Evolutionary conservation across 495 filamentous ascomycete species (phyloP), one percentile per base, ranked within the genome.

Genomic region (Platismatia glauca): DNA sequence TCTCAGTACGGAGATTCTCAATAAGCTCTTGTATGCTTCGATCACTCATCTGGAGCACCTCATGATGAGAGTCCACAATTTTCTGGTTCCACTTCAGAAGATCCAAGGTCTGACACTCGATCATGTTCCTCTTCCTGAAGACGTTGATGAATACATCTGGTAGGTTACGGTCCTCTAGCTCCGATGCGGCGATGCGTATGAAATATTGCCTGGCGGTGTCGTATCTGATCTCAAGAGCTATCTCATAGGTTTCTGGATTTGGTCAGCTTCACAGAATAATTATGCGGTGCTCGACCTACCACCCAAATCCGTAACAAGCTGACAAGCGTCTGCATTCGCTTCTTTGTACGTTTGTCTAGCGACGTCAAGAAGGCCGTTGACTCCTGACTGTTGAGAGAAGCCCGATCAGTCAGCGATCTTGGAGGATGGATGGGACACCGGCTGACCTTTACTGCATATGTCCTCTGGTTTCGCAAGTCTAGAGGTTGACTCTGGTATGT

Each of bases 391-490:
- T 22, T 16, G 52, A 8, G 41, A 33, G 20, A 18, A n/a, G 27
- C 18, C 16, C 22, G 27, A 22, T 67, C 48, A 46, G 22, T 37
- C 9, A 29, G 18, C 43, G 22, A 39, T 15, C n/a, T 24, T 27
- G 35, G 22, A 66, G 46, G 62, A 62, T 8, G 9, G 33, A 18
- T 31, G 22, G 16, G 61, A 53, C 5, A 59, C 24, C 56, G 9
- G 67, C 66, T 62, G 67, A 90, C 90, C 78, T 88, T 94, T 43
- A 98, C 84, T 58, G 94, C 94, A 74, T 95, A 96, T 16, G 89
- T 91, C 56, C 94, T 80, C 72, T 98, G 95, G 67, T 97, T 95
- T 58, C 91, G 83, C 59, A 95, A 77, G 63, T 96, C 94, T 13
- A 97, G 80, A 4, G 94, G 89, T 46, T 84, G 83, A 57, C 81